phyloP scores from a whole-genome alignment of 495 filamentous ascomycete species.

The Aspergillus diversus region DNA sequence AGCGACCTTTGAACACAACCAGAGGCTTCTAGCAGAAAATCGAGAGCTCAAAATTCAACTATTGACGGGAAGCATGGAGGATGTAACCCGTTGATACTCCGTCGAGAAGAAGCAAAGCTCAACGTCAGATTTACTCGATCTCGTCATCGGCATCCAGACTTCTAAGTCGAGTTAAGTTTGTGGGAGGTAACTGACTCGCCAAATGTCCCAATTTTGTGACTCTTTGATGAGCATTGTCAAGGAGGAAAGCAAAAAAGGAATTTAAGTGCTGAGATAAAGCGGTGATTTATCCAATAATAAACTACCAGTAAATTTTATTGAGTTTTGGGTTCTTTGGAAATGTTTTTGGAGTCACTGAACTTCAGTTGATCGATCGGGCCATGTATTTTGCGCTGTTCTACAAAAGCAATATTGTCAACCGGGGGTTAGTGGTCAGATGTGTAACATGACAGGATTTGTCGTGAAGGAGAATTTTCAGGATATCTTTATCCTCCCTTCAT shows the following conservation, averaged over 20 bases:
- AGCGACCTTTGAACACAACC: not conserved
- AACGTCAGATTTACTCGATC: no score
- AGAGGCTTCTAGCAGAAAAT: not conserved
- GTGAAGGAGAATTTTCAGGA: no score
- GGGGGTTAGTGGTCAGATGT: no score
- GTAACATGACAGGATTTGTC: no score
- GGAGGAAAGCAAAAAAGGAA: not conserved
- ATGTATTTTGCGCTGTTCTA: no score
- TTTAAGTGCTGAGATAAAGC: not conserved
- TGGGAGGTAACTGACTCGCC: not conserved
- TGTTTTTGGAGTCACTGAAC: not conserved
- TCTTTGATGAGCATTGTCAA: not conserved
- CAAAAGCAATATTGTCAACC: no score
- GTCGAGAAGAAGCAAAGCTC: no score
- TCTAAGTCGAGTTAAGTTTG: conserved; percentile 2
- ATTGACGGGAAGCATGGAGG: no score
- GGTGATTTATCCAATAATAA: not conserved
- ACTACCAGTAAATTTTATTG: not conserved
- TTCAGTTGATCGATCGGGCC: no score
- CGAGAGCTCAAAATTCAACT: no score
- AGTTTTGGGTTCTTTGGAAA: not conserved
- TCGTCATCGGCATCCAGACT: conserved; percentile 6
- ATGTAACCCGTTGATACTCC: no score
- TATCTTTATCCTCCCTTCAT: no score
- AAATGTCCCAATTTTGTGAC: conserved; percentile 7